Conservation (phyloP, 805 yeast genomes). For the Pichia exigua region DNA sequence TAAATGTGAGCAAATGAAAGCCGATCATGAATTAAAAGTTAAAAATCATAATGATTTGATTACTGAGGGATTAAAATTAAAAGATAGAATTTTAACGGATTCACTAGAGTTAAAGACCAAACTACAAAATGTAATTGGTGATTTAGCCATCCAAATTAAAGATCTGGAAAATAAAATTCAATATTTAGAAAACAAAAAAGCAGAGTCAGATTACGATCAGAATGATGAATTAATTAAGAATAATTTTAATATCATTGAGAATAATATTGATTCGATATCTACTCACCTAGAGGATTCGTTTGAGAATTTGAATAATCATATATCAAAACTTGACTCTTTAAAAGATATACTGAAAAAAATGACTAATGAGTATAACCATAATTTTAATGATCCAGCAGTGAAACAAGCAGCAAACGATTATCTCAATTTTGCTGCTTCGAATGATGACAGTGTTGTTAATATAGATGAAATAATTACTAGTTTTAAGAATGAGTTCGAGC, state of each 20-base stretch:
- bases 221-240: neutral
- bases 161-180: conserved; percentile 25
- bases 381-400: conserved; percentile 82
- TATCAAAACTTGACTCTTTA: conserved; percentile 19
- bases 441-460: neutral
- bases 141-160: conserved; percentile 2
- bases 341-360: conserved; percentile 44
- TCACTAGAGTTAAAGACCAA: conserved; percentile 20
- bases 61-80: conserved; percentile 30
- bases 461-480: neutral
- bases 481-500: neutral
- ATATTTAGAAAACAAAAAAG: conserved; percentile 4
- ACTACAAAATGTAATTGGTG: conserved; percentile 13
- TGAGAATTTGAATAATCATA: neutral
- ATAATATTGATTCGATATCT: conserved; percentile 12
- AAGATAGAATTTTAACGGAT: conserved; percentile 24
- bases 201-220: neutral
- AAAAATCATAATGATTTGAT: conserved; percentile 16
- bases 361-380: conserved; percentile 60
- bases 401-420: conserved; percentile 56
- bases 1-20: conserved; percentile 44
- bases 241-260: conserved; percentile 4
- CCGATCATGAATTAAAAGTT: conserved; percentile 25
- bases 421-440: conserved; percentile 36
- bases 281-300: conserved; percentile 4